Evolutionary conservation across 306 rosid genomes (phyloP).

Genomic region (Rubus parviflorus): DNA sequence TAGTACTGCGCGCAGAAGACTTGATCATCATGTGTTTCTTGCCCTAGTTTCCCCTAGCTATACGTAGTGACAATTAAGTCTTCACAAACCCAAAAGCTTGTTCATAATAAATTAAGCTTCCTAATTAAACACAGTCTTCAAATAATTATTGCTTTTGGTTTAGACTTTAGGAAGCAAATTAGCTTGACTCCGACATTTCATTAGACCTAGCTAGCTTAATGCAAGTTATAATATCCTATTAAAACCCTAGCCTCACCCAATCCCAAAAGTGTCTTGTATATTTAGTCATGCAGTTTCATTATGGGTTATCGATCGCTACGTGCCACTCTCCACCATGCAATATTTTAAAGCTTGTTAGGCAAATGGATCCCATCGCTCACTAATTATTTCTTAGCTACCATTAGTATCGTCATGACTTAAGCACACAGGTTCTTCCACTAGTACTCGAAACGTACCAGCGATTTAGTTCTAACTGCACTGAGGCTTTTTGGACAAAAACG

Average conservation of each 20-base stretch:
- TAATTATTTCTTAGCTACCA: too few relatives aligned
- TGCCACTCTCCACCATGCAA: background rate
- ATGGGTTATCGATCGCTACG: background rate
- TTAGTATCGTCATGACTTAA: background rate
- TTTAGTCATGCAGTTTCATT: background rate
- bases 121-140: background rate
- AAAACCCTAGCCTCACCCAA: background rate
- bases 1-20: slow-evolving; percentile 2
- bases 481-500: too few relatives aligned
- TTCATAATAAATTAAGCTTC: background rate
- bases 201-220: background rate
- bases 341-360: background rate
- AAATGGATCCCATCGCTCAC: background rate
- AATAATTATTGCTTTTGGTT: background rate
- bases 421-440: background rate
- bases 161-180: slow-evolving; percentile 8
- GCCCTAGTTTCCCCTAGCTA: background rate
- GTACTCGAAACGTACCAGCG: background rate
- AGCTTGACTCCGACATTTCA: background rate
- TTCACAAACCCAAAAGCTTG: background rate
- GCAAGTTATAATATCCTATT: too few relatives aligned
- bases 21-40: slow-evolving; percentile 12
- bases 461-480: too few relatives aligned
- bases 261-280: background rate
- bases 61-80: background rate